A percentile compares a stretch with the other conserved stretches of the same genome.
phyloP scores from a whole-genome alignment of 148 eudicot species.

The Amaranthus cruentus region DNA sequence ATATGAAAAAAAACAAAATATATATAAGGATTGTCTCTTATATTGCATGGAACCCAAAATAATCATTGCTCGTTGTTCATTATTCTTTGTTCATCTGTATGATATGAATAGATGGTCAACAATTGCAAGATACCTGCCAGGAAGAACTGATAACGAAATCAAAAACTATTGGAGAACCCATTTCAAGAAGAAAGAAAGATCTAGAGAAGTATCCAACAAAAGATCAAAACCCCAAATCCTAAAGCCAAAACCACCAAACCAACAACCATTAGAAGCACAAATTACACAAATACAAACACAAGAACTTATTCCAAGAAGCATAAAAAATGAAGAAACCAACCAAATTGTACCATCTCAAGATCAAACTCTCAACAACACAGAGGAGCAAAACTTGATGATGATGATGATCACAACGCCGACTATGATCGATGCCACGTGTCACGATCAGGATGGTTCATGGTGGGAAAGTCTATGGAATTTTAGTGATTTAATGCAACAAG shows the following conservation, averaged over 20 bases:
- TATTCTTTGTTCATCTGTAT: background rate
- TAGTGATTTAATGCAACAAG: too few species aligned
- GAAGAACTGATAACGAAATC: conserved; percentile 59
- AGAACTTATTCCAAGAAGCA: conserved; percentile 1
- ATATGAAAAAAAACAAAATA: too few species aligned
- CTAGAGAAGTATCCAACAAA: conserved; percentile 15
- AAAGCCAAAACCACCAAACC: conserved; percentile 5
- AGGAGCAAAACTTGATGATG: too few species aligned
- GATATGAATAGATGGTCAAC: conserved; percentile 49
- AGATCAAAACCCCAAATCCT: conserved; percentile 22
- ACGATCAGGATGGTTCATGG: too few species aligned
- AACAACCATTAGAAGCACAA: conserved; percentile 1
- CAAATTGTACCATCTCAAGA: conserved; percentile 9
- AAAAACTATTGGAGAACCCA: conserved; percentile 64
- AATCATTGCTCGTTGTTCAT: too few species aligned
- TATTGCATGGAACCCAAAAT: too few species aligned
- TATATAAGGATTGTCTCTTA: too few species aligned
- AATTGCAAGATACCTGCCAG: conserved; percentile 55
- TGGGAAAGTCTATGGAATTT: too few species aligned
- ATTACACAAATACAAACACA: background rate
- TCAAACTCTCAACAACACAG: background rate
- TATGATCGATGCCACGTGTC: too few species aligned
- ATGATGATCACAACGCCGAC: too few species aligned
- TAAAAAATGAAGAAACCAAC: conserved; percentile 1
- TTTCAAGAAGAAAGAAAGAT: conserved; percentile 44